Percentiles rank a stretch among this genome's conserved stretches.
Conservation (phyloP, 106 monocot species). For the Dendrobium catenatum region DNA sequence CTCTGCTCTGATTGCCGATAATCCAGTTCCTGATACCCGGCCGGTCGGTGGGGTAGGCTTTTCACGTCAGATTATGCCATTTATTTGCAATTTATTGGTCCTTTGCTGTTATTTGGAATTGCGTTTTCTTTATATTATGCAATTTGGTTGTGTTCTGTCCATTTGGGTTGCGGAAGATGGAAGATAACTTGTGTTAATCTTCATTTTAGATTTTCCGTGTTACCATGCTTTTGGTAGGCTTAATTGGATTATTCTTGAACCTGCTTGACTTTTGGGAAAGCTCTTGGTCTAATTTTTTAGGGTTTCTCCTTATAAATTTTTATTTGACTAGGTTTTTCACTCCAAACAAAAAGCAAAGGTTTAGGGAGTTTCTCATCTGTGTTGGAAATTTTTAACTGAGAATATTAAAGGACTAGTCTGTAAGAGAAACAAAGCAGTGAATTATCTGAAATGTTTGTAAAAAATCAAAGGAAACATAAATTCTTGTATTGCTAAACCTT, state of each 20-base stretch:
- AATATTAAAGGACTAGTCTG: neutral
- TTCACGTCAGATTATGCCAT: neutral
- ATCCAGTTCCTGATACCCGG: constrained; percentile 16
- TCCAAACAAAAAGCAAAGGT: too few species aligned
- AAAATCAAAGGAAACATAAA: neutral
- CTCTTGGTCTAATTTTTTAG: neutral
- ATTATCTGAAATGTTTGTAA: neutral
- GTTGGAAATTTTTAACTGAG: constrained; percentile 4
- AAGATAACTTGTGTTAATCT: constrained; percentile 14
- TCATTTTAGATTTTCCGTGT: constrained; percentile 26
- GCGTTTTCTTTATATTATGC: constrained; percentile 6
- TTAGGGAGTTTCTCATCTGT: constrained; percentile 52
- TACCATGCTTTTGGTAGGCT: neutral
- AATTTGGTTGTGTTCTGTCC: neutral
- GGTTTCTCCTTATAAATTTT: neutral
- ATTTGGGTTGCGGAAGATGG: neutral
- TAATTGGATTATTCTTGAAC: constrained; percentile 9
- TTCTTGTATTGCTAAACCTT: neutral
- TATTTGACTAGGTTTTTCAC: neutral
- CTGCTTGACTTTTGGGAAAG: neutral
- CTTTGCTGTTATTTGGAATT: neutral
- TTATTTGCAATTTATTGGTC: constrained; percentile 24
- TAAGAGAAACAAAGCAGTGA: neutral
- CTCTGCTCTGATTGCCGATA: neutral
- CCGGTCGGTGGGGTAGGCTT: constrained; percentile 9